Base-by-base conservation (phyloP, 306 rosid genomes). In the Glycyrrhiza uralensis region DNA sequence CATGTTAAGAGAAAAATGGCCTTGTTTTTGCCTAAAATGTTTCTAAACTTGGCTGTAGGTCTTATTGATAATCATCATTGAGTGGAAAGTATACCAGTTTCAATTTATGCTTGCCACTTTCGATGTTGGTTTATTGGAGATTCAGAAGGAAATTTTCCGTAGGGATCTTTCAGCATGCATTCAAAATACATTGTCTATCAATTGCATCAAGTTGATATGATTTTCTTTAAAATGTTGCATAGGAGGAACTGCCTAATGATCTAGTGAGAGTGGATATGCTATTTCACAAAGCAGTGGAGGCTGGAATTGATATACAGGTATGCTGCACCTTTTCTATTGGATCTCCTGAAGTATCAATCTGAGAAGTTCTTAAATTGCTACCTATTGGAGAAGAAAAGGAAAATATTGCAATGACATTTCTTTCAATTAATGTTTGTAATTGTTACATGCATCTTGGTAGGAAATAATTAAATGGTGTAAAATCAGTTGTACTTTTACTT, bases 181-280 rank as follows among this genome's bases (percentile, higher is more conserved):
- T 72, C 3, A 44, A n/a, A n/a, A 29, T 39, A 52, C 67, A n/a
- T n/a, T 56, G 9, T 57, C 59, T 32, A n/a, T 30, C 26, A 59
- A 59, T 79, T 58, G 66, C 47, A 42, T 23, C 38, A 32, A 19
- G 51, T 62, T 65, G 46, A 58, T 62, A 73, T 18, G 42, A 45
- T 28, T 83, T 72, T 49, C 59, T 60, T 74, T 69, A 33, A 30
- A 65, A 75, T 78, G 29, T 69, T 80, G 69, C 54, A 67, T 81
- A 94, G 99, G 99, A 89, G 81, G 96, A 94, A 45, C 78, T 94
- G 39, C 95, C 97, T 22, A 87, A 85, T 59, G 99, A 94, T 81
- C 78, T 83, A 66, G 81, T 42, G 66, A 87, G 97, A 80, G 97
- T 94, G 30, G 90, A 94, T 74, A 84, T 6, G 66, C 84, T 94